phyloP scores from a whole-genome alignment of 129 eudicot species.

The Gnaphalium uliginosum region DNA sequence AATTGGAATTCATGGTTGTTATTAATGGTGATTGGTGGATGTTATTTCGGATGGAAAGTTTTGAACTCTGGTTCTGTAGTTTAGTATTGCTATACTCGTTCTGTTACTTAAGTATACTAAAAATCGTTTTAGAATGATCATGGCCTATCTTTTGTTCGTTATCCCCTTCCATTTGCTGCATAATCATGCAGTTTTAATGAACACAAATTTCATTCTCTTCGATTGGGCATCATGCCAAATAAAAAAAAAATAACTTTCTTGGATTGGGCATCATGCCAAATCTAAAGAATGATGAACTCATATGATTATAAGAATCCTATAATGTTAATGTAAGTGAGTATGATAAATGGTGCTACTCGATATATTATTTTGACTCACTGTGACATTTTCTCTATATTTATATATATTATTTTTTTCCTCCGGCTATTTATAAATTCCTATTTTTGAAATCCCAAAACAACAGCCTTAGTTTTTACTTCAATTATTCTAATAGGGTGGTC shows the following conservation, averaged over 20 bases:
- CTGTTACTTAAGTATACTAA: neutral
- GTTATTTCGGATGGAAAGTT: neutral
- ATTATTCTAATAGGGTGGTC: slow-evolving; percentile 15
- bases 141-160: too few relatives aligned
- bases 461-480: slow-evolving; percentile 7
- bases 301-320: neutral
- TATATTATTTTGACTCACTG: neutral
- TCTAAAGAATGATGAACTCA: neutral
- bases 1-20: slow-evolving; percentile 1
- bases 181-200: too few relatives aligned
- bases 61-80: neutral
- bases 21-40: neutral
- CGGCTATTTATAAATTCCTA: too few relatives aligned
- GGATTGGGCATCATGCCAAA: neutral
- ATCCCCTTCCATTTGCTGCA: too few relatives aligned
- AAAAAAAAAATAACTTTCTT: too few relatives aligned
- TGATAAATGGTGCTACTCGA: neutral
- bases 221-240: neutral
- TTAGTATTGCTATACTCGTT: neutral
- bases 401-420: too few relatives aligned
- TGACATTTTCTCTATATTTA: neutral
- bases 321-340: neutral
- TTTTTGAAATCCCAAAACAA: neutral
- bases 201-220: too few relatives aligned
- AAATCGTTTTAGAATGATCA: too few relatives aligned